phyloP scores from a whole-genome alignment of 2,329 filamentous ascomycete genomes.

The Helotiales sp. region DNA sequence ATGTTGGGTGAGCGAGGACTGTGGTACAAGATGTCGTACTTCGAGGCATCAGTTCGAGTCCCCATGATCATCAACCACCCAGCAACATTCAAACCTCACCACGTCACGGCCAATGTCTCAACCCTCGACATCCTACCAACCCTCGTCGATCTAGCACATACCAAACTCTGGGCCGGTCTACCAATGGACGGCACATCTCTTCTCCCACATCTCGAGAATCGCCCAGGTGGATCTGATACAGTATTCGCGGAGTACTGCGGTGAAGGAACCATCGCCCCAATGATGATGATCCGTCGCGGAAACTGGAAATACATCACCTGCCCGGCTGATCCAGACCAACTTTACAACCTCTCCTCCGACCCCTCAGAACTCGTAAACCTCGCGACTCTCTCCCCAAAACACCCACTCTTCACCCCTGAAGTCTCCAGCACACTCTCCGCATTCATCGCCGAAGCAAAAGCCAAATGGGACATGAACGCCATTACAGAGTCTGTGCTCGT shows the following conservation, averaged over 20 bases:
- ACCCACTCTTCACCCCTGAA: slow-evolving; percentile 41
- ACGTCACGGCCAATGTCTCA: slow-evolving; percentile 82
- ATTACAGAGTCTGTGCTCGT: slow-evolving; percentile 77
- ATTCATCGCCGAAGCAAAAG: slow-evolving; percentile 75
- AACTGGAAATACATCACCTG: slow-evolving; percentile 92
- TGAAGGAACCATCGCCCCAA: slow-evolving; percentile 84
- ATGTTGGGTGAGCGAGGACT: slow-evolving; percentile 92
- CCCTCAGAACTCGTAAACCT: slow-evolving; percentile 46
- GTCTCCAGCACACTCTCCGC: slow-evolving; percentile 53
- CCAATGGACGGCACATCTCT: slow-evolving; percentile 86
- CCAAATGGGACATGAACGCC: slow-evolving; percentile 79
- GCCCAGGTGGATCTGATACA: slow-evolving; percentile 73
- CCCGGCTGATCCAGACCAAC: slow-evolving; percentile 80
- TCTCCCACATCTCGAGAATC: slow-evolving; percentile 74
- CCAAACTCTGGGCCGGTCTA: slow-evolving; percentile 69
- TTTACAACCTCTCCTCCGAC: slow-evolving; percentile 80
- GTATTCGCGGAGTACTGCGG: slow-evolving; percentile 96
- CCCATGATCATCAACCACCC: slow-evolving; percentile 86
- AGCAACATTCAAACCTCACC: slow-evolving; percentile 73
- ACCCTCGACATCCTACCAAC: slow-evolving; percentile 91
- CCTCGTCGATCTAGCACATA: slow-evolving; percentile 80
- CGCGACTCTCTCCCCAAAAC: slow-evolving; percentile 47
- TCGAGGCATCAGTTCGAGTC: slow-evolving; percentile 87
- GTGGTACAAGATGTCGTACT: slow-evolving; percentile 99
- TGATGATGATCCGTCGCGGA: slow-evolving; percentile 92